Evolutionary conservation across 164 flowering plant genomes (phyloP).

Genomic region (Vitis rotundifolia): DNA sequence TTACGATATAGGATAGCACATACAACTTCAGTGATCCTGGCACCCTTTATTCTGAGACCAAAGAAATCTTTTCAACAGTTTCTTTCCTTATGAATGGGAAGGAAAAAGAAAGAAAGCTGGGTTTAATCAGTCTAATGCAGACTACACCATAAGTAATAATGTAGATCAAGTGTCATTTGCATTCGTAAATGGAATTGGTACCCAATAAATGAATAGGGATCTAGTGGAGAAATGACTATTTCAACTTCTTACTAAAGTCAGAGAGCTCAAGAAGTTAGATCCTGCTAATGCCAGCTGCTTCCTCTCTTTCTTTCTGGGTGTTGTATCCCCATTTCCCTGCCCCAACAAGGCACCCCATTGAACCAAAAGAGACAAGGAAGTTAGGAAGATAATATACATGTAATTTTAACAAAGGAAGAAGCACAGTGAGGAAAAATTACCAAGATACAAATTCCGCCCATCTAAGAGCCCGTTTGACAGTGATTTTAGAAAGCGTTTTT

Average conservation of each 20-base stretch:
- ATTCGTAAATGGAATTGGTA: too few species aligned
- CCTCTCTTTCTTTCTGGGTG: slow-evolving; percentile 79
- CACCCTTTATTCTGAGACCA: too few species aligned
- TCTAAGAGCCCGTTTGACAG: too few species aligned
- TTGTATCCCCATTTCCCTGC: slow-evolving; percentile 93
- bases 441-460: slow-evolving; percentile 88
- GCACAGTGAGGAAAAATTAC: slow-evolving; percentile 27
- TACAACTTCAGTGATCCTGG: too few species aligned
- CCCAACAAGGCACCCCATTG: slow-evolving; percentile 10
- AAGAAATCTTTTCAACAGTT: too few species aligned
- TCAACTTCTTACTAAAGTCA: slow-evolving; percentile 79
- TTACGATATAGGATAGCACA: too few species aligned
- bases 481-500: too few species aligned
- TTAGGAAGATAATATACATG: not conserved
- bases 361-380: slow-evolving; percentile 1
- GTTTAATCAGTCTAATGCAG: too few species aligned
- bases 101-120: slow-evolving; percentile 9
- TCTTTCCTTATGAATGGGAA: too few species aligned
- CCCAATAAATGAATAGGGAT: too few species aligned
- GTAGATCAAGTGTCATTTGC: too few species aligned
- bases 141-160: too few species aligned
- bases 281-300: slow-evolving; percentile 73
- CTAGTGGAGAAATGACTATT: slow-evolving; percentile 28
- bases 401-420: not conserved
- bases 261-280: slow-evolving; percentile 72